These are phyloP conservation scores for Epichloe festucae DNA, from an alignment of 2,329 filamentous ascomycete species.

Conservation along the genomic window DNA sequence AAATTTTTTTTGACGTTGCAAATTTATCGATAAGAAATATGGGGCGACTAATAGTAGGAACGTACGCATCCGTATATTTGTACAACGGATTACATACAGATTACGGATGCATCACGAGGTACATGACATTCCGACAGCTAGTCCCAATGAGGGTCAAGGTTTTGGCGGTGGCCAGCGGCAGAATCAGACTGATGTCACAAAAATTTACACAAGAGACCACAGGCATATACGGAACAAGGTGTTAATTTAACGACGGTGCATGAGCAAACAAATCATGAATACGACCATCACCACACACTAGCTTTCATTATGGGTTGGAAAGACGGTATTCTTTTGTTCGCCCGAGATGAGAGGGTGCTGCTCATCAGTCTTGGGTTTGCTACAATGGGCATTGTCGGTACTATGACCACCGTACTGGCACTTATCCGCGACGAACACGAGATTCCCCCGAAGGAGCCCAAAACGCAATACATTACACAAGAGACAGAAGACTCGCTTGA, in stretches of 20 bases:
- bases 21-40: slow-evolving; percentile 8
- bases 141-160: slow-evolving; percentile 3
- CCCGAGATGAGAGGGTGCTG: slow-evolving; percentile 40
- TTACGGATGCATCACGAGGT: no score
- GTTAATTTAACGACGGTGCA: background rate
- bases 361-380: slow-evolving; percentile 42
- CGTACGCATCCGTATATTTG: no score
- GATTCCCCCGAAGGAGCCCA: slow-evolving; percentile 50
- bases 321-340: slow-evolving; percentile 16
- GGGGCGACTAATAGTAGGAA: background rate
- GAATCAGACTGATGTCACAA: slow-evolving; percentile 3
- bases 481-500: slow-evolving; percentile 62
- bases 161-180: slow-evolving; percentile 12
- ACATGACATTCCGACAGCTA: background rate
- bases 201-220: no score
- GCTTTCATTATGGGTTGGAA: slow-evolving; percentile 25
- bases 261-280: slow-evolving; percentile 5
- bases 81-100: no score
- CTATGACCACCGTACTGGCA: slow-evolving; percentile 45
- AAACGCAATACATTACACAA: slow-evolving; percentile 62
- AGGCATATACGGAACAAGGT: background rate
- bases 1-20: slow-evolving; percentile 4
- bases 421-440: slow-evolving; percentile 51
- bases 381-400: slow-evolving; percentile 42
- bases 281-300: slow-evolving; percentile 7